Evolutionary conservation across 495 filamentous ascomycete genomes (phyloP).

Genomic region (Hypoxylon intermedium): DNA sequence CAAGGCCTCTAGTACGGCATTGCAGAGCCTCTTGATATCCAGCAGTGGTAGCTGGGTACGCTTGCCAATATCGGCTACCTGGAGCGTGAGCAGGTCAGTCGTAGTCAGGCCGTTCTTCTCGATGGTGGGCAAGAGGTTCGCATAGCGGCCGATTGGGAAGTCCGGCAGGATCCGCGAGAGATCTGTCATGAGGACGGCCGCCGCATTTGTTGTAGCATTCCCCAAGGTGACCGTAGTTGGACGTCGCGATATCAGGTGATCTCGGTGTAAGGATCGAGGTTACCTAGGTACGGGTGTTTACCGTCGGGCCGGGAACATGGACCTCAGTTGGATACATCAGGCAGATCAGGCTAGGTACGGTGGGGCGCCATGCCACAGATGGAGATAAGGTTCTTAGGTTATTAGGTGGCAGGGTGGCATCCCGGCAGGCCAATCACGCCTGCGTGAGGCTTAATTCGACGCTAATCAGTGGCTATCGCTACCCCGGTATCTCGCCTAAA

Average conservation of each 20-base stretch:
- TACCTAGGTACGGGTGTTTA: constrained; percentile 5
- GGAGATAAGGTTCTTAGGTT: constrained; percentile 21
- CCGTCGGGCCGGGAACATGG: neutral
- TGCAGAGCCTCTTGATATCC: constrained; percentile 74
- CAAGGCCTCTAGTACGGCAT: constrained; percentile 68
- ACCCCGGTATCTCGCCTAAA: constrained; percentile 28
- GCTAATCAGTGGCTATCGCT: constrained; percentile 10
- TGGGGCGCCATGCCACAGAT: neutral
- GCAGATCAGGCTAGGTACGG: constrained; percentile 7
- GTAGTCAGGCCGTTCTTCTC: constrained; percentile 77
- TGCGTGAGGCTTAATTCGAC: constrained; percentile 12
- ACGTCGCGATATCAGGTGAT: constrained; percentile 37
- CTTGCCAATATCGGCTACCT: constrained; percentile 82
- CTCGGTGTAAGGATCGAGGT: constrained; percentile 10
- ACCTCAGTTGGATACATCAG: too few species aligned
- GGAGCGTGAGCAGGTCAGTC: constrained; percentile 84
- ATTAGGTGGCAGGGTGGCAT: constrained; percentile 9
- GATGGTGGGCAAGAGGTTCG: constrained; percentile 78
- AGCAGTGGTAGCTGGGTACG: constrained; percentile 81
- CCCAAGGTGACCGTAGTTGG: too few species aligned
- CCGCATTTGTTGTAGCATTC: constrained; percentile 10
- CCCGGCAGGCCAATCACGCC: constrained; percentile 23
- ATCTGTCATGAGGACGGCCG: constrained; percentile 74
- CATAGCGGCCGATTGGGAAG: constrained; percentile 72
- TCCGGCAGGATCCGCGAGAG: constrained; percentile 80